Evolutionary conservation across 176 grass and related monocot genomes (phyloP), one percentile per base, ranked within the genome.

Genomic region (Zizania latifolia): DNA sequence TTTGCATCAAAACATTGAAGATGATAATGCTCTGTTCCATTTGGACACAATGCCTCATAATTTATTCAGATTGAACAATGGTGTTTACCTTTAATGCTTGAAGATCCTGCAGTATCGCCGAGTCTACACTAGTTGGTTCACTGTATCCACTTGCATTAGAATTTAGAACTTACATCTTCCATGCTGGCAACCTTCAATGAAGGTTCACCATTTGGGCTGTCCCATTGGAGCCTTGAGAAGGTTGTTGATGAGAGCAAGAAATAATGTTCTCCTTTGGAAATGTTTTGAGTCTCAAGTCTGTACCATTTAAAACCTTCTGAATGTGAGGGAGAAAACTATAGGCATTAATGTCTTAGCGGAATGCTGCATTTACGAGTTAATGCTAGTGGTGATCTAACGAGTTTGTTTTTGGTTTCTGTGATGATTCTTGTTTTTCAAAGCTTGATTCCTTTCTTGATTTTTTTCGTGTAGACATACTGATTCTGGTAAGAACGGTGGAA

Each of bases 381-480:
- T 13, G 19, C 68, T 78, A 32, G 13, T 4, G 2, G 4, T 58
- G 44, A 6, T 72, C 15, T 36, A 61, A 51, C n/a, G n/a, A n/a
- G n/a, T 74, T 73, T 81, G n/a, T n/a, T n/a, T n/a, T 35, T 29
- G 15, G 15, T 72, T 35, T 0, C 21, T 33, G 8, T 72, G 32
- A 72, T 60, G 40, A 24, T 59, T 55, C 3, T 29, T 43, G 6
- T 82, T 40, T 71, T 13, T 26, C 24, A 71, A 16, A 57, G 16
- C 26, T 65, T 83, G 34, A 30, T 35, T 62, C 24, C 3, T 71
- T 54, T 81, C 17, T 65, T 58, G 19, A 32, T 46, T 38, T 26
- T 56, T n/a, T n/a, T n/a, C n/a, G 46, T 23, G 17, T 29, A 93
- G 90, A 83, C 76, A 86, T 89, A 77, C 17, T n/a, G 71, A 84